Conservation (phyloP, 2,329 filamentous ascomycete genomes). For the Trichoderma sp. region DNA sequence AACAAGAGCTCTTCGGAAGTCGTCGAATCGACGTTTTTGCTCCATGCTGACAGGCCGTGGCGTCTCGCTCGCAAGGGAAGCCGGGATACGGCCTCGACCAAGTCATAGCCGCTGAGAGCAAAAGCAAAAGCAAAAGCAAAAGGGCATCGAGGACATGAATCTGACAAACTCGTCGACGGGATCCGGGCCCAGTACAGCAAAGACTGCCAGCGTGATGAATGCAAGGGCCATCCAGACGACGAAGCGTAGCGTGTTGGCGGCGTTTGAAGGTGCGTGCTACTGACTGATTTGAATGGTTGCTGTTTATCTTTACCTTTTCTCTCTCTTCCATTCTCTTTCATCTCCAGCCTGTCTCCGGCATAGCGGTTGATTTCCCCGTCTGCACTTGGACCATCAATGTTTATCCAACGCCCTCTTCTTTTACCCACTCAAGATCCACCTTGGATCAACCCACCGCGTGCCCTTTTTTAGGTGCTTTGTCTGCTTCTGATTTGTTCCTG, state of each 20-base stretch:
- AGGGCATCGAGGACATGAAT: conserved; percentile 37
- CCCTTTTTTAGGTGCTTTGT: conserved; percentile 6
- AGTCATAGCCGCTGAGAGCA: neutral
- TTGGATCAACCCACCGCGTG: conserved; percentile 6
- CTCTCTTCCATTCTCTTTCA: neutral
- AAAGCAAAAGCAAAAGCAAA: neutral
- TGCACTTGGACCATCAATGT: neutral
- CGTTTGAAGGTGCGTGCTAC: conserved; percentile 55
- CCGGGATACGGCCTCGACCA: neutral
- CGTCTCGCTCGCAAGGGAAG: neutral
- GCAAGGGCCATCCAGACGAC: conserved; percentile 39
- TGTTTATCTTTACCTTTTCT: neutral
- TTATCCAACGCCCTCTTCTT: neutral
- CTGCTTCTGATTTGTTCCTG: neutral
- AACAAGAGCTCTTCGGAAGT: neutral
- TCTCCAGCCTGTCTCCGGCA: neutral
- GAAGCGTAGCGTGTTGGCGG: conserved; percentile 59
- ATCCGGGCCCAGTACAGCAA: conserved; percentile 47
- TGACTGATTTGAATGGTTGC: neutral
- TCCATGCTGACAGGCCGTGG: neutral
- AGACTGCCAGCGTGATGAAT: conserved; percentile 33
- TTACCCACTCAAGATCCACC: conserved; percentile 14
- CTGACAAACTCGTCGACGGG: conserved; percentile 53
- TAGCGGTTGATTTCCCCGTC: conserved; percentile 16
- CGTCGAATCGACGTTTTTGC: neutral